phyloP scores from a whole-genome alignment of 2,329 filamentous ascomycete species.

The Colletotrichum sp. region DNA sequence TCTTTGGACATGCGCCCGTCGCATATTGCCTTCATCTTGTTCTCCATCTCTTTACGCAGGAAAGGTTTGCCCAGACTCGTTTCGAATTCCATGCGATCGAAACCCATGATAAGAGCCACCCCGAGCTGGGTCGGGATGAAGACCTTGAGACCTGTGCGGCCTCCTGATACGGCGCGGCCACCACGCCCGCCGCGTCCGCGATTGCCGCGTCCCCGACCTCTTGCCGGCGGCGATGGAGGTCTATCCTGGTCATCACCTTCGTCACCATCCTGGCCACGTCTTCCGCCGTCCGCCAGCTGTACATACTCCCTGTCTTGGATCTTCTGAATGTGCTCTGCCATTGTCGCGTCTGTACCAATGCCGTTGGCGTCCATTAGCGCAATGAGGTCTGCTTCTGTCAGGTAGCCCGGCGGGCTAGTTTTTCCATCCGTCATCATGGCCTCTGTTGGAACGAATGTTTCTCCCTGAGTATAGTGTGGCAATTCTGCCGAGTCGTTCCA shows the following conservation, averaged over 20 bases:
- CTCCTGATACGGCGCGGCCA: slow-evolving; percentile 42
- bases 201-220: slow-evolving; percentile 50
- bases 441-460: slow-evolving; percentile 86
- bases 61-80: slow-evolving; percentile 95
- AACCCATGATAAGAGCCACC: slow-evolving; percentile 90
- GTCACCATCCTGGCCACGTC: slow-evolving; percentile 38
- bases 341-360: slow-evolving; percentile 97
- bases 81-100: slow-evolving; percentile 92
- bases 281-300: slow-evolving; percentile 59
- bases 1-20: slow-evolving; percentile 79
- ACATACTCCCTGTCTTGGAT: slow-evolving; percentile 93
- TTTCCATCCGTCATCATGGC: slow-evolving; percentile 91
- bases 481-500: slow-evolving; percentile 90
- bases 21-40: slow-evolving; percentile 96
- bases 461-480: slow-evolving; percentile 79
- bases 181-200: slow-evolving; percentile 45
- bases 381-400: slow-evolving; percentile 95
- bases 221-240: slow-evolving; percentile 40
- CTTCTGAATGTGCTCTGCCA: slow-evolving; percentile 98
- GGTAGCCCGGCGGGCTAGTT: slow-evolving; percentile 81
- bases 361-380: slow-evolving; percentile 98
- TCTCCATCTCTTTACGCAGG: slow-evolving; percentile 95
- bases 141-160: slow-evolving; percentile 69
- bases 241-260: slow-evolving; percentile 43
- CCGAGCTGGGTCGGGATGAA: slow-evolving; percentile 94